Percentiles rank a stretch among this genome's conserved stretches.
phyloP scores from a whole-genome alignment of 306 rosid species.

The Pyrus betulifolia region DNA sequence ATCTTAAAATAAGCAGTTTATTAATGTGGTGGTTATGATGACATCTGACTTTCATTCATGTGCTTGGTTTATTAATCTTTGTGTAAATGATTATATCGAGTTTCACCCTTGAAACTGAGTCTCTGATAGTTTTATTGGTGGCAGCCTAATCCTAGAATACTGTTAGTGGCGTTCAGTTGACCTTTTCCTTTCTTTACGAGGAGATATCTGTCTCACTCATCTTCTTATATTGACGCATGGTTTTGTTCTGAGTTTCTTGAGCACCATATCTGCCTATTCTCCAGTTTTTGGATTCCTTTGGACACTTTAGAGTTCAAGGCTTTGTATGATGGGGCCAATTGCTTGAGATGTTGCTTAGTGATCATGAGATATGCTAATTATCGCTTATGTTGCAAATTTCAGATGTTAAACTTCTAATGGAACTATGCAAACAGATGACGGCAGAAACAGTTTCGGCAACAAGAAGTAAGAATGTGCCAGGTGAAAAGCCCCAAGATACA shows the following conservation, averaged over 20 bases:
- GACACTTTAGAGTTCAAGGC: not conserved
- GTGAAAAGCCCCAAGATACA: constrained; percentile 18
- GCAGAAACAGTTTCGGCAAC: constrained; percentile 20
- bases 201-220: not conserved
- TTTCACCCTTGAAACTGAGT: not conserved
- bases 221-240: not conserved
- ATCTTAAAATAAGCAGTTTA: not conserved
- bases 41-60: not conserved
- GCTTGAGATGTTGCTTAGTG: not conserved
- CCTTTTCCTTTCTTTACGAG: not conserved
- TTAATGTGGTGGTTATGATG: not conserved
- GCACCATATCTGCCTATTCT: not conserved
- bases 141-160: not conserved
- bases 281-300: not conserved
- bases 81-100: not conserved
- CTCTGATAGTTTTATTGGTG: not conserved
- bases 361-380: not conserved
- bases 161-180: not conserved
- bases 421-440: constrained; percentile 27
- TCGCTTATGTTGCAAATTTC: constrained; percentile 26
- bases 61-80: not conserved
- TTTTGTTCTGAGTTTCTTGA: not conserved
- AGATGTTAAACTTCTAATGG: constrained; percentile 59
- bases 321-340: not conserved
- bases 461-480: constrained; percentile 16